Base-by-base conservation (phyloP, 2,329 filamentous ascomycete species). In the Epichloe gansuensis region DNA sequence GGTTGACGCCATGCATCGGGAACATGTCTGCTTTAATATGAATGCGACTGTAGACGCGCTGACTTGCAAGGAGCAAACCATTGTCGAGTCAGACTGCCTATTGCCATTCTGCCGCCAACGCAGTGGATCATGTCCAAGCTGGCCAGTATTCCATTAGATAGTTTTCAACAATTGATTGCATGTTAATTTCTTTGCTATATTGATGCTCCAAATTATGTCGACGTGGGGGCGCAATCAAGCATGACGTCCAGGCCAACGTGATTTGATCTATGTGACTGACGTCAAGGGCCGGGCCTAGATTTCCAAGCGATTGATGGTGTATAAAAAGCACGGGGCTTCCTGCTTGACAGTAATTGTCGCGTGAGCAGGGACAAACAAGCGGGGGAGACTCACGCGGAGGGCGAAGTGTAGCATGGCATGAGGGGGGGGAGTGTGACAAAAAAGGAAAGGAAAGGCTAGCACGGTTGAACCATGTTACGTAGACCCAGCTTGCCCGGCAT, bases 141-240 rank as follows among this genome's bases (percentile, higher is more conserved):
- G n/a, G 23, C 36, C 36, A 47, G 47, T 47, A 43, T 46, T 47
- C 40, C 42, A 51, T 55, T 27, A 51, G 51, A 51, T 51, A 55
- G 49, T 53, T 39, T 54, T 51, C 35, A 41, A 43, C 43, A 53
- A 53, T 51, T 47, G 46, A 55, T 46, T 49, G 49, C 47, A 53
- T 49, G 23, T 55, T 53, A 34, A 34, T 53, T 53, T 47, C 51
- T 45, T 50, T 50, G 25, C 47, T 21, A 25, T 11, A 23, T 27
- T 41, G 25, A 21, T 8, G 40, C 15, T 17, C 34, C 25, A 31
- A 5, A 4, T 9, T 34, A 15, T n/a, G 15, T 11, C 4, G 9
- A 34, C 2, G 15, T 34, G 43, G 34, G 15, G 15, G 11, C 25
- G 27, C 17, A 3, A 31, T 31, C 3, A 31, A 31, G 27, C 27